Conservation (phyloP, 441 rosid species). For the Euphorbia celastroides region DNA sequence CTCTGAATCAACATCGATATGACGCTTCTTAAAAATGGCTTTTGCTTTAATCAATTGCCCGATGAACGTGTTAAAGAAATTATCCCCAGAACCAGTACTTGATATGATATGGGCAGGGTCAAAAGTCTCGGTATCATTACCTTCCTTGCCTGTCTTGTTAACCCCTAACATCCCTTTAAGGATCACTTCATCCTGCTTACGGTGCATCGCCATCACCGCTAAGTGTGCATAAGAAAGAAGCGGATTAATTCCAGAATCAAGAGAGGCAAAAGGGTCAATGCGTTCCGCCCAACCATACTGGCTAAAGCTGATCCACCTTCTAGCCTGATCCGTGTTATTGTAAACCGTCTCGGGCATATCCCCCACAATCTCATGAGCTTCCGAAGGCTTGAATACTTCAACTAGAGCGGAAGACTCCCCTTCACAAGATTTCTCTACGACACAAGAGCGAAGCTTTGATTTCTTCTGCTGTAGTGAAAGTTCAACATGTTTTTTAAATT, state of each 20-base stretch:
- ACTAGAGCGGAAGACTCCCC: neutral
- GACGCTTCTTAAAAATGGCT: neutral
- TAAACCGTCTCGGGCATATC: neutral
- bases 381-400: neutral
- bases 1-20: neutral
- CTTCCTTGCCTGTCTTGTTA: neutral
- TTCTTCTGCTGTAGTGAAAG: neutral
- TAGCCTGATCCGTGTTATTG: neutral
- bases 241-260: neutral
- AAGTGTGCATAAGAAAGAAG: neutral
- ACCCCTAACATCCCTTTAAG: neutral
- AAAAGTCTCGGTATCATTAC: neutral
- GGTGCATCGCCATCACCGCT: neutral
- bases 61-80: neutral
- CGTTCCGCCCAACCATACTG: conserved; percentile 6
- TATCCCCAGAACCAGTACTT: neutral
- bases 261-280: neutral
- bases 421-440: neutral
- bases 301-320: neutral
- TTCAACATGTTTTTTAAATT: neutral
- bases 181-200: neutral
- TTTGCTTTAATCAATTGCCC: conserved; percentile 1
- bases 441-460: neutral
- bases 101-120: neutral
- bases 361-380: neutral